Percentiles rank a stretch among this genome's conserved stretches.
phyloP scores from a whole-genome alignment of 2,329 filamentous ascomycete genomes.

The Oidium heveae region DNA sequence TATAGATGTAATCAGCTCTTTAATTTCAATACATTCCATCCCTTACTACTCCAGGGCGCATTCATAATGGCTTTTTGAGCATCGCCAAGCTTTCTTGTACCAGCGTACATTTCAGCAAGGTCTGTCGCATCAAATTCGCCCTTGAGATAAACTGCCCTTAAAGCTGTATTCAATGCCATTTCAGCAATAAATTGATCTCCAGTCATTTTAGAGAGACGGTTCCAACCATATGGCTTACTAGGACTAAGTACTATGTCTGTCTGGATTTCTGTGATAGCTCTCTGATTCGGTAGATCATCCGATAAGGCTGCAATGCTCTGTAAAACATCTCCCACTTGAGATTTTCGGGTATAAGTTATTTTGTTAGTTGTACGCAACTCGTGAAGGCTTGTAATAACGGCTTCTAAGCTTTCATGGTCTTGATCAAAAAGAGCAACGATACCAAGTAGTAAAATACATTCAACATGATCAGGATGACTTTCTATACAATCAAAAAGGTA shows the following conservation, averaged over 20 bases:
- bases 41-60: constrained; percentile 41
- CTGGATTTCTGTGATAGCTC: constrained; percentile 38
- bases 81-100: constrained; percentile 45
- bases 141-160: constrained; percentile 45
- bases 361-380: constrained; percentile 41
- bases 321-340: constrained; percentile 47
- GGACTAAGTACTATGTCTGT: constrained; percentile 63
- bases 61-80: constrained; percentile 54
- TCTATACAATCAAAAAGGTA: constrained; percentile 64
- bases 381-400: constrained; percentile 55
- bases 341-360: constrained; percentile 36
- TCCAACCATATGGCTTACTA: constrained; percentile 58
- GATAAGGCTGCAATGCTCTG: constrained; percentile 42
- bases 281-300: constrained; percentile 22
- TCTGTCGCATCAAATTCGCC: constrained; percentile 43
- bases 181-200: constrained; percentile 31
- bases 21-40: constrained; percentile 6
- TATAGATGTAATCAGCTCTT: no score
- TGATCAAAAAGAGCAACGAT: constrained; percentile 61
- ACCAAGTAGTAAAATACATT: constrained; percentile 57
- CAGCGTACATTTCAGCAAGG: constrained; percentile 47
- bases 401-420: constrained; percentile 55
- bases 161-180: constrained; percentile 62
- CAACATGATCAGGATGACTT: constrained; percentile 46
- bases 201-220: constrained; percentile 36